phyloP scores from a whole-genome alignment of 768 basidiomycete genomes.

The Amanita exitialis region DNA sequence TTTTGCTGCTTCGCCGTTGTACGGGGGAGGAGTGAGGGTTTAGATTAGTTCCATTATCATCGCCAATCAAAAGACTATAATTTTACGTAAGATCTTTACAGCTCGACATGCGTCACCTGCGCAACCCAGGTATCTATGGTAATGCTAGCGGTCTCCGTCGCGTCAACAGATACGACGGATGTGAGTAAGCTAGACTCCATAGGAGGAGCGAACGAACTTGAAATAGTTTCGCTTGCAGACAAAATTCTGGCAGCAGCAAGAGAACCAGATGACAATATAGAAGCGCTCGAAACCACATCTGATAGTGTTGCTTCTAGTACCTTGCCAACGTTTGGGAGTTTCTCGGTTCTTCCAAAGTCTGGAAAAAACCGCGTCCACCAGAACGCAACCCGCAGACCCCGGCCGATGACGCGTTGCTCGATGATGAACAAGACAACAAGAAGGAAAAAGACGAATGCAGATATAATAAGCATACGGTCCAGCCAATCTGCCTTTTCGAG shows the following conservation, averaged over 20 bases:
- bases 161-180: neutral
- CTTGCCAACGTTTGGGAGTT: neutral
- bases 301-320: neutral
- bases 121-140: too few species aligned
- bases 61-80: too few species aligned
- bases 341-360: constrained; percentile 17
- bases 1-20: too few species aligned
- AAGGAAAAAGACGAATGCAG: constrained; percentile 73
- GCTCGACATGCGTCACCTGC: neutral
- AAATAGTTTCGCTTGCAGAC: neutral
- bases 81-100: neutral
- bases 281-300: neutral
- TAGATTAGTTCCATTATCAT: too few species aligned
- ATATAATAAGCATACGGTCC: constrained; percentile 79
- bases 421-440: constrained; percentile 80
- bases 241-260: neutral
- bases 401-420: constrained; percentile 80
- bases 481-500: constrained; percentile 89
- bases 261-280: neutral
- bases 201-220: neutral
- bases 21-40: too few species aligned
- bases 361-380: constrained; percentile 85
- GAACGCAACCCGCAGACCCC: constrained; percentile 66
- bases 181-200: neutral
- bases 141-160: neutral